These are phyloP conservation scores for Narthecium ossifragum DNA, from an alignment of 106 monocot genomes.

Conservation along the genomic window DNA sequence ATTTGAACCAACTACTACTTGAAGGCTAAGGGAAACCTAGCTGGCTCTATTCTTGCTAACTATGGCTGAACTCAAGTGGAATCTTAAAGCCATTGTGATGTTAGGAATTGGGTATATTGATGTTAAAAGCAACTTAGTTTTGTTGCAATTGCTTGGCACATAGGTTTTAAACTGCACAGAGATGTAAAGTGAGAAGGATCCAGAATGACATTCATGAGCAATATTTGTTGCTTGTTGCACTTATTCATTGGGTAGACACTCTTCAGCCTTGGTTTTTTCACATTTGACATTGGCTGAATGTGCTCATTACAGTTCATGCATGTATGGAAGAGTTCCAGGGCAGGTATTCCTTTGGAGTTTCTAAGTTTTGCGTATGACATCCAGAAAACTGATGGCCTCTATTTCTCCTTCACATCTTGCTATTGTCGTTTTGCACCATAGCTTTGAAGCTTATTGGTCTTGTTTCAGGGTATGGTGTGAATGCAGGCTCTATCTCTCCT, in stretches of 20 bases:
- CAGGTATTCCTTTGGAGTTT: slow-evolving; percentile 10
- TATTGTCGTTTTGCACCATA: neutral
- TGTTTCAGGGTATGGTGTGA: slow-evolving; percentile 29
- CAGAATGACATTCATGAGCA: neutral
- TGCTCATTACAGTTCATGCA: slow-evolving; percentile 2
- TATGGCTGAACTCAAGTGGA: neutral
- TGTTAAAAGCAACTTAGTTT: too few species aligned
- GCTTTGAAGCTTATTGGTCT: slow-evolving; percentile 9
- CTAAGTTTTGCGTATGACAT: neutral
- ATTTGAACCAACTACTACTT: too few species aligned
- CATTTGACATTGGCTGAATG: neutral
- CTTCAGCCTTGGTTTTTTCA: neutral
- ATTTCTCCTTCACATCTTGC: neutral
- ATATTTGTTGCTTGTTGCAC: neutral
- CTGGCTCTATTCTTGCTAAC: too few species aligned
- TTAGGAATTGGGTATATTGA: too few species aligned
- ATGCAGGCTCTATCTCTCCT: slow-evolving; percentile 38
- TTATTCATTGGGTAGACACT: neutral
- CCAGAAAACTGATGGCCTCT: neutral
- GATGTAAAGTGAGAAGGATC: neutral
- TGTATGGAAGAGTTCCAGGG: slow-evolving; percentile 2
- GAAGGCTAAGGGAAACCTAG: too few species aligned
- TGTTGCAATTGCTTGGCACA: too few species aligned
- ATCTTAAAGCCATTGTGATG: too few species aligned
- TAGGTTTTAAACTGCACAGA: neutral